Percentiles rank a stretch among this genome's conserved stretches.
Conservation (phyloP, 2,329 filamentous ascomycete genomes). For the Furcasterigmium furcatum region DNA sequence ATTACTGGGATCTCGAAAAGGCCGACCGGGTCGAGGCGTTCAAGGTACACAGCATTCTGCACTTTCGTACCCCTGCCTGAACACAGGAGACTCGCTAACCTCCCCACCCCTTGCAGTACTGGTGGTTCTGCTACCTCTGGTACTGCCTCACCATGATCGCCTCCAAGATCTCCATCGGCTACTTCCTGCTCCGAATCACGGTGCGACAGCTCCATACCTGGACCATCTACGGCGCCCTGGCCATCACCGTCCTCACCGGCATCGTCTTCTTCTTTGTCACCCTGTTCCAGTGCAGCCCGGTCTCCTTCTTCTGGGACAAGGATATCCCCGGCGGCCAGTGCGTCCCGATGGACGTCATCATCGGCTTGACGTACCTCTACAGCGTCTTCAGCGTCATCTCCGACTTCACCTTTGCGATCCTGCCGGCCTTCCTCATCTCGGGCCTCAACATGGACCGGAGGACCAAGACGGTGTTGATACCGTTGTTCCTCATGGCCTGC, state of each 20-base stretch:
- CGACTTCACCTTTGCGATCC: conserved; percentile 48
- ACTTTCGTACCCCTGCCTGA: background rate
- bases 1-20: conserved; percentile 23
- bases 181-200: conserved; percentile 20
- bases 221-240: conserved; percentile 24
- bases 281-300: conserved; percentile 22
- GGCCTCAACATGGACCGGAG: conserved; percentile 49
- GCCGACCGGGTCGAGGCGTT: conserved; percentile 24
- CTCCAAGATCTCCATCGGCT: conserved; percentile 21
- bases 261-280: conserved; percentile 25
- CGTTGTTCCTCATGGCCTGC: conserved; percentile 54
- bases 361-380: conserved; percentile 49
- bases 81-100: background rate
- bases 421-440: conserved; percentile 52
- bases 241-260: conserved; percentile 20
- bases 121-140: conserved; percentile 35
- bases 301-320: conserved; percentile 24
- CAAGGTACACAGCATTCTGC: too few relatives aligned
- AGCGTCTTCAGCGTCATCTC: conserved; percentile 44
- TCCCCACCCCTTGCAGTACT: conserved; percentile 16
- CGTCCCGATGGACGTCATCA: conserved; percentile 31
- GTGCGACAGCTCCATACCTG: conserved; percentile 14
- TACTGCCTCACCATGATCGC: conserved; percentile 31
- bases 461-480: conserved; percentile 48
- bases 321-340: conserved; percentile 15